A percentile compares a stretch with the other conserved stretches of the same genome.
Conservation (phyloP, 2,329 filamentous ascomycete species). For the Microcyclospora tardicrescens region DNA sequence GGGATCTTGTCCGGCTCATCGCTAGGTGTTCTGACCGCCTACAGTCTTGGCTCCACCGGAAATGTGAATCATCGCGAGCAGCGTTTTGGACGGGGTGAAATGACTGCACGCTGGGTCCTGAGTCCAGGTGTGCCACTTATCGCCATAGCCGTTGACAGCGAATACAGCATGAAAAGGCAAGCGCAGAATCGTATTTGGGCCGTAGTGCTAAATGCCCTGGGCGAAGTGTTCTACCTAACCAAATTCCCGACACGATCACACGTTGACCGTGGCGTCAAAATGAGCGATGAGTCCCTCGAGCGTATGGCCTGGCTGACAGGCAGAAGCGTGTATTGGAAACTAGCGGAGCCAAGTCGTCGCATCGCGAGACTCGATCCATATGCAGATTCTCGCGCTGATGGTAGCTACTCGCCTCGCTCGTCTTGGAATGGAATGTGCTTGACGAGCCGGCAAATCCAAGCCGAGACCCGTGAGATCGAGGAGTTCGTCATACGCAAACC, state of each 20-base stretch:
- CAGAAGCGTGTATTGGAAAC: constrained; percentile 64
- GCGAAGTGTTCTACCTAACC: constrained; percentile 76
- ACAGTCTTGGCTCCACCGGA: constrained; percentile 49
- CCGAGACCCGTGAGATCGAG: constrained; percentile 74
- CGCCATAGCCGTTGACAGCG: constrained; percentile 69
- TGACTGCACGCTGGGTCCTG: constrained; percentile 79
- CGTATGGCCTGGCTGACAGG: constrained; percentile 69
- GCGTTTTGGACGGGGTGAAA: constrained; percentile 57
- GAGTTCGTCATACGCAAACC: constrained; percentile 60
- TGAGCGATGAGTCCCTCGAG: constrained; percentile 43
- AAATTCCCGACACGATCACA: constrained; percentile 50
- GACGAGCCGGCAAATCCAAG: constrained; percentile 53
- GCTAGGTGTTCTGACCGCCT: constrained; percentile 68
- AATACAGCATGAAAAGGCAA: constrained; percentile 59
- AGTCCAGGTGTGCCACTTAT: constrained; percentile 90
- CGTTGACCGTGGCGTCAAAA: constrained; percentile 30
- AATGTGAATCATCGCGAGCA: constrained; percentile 45
- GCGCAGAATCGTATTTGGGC: constrained; percentile 67
- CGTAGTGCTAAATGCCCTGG: constrained; percentile 84
- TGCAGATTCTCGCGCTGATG: constrained; percentile 52
- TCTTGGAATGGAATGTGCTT: constrained; percentile 63
- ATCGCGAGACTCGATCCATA: constrained; percentile 59
- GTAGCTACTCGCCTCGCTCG: constrained; percentile 68
- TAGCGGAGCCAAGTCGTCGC: constrained; percentile 67
- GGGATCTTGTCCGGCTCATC: constrained; percentile 78